Evolutionary conservation across 805 yeast genomes (phyloP).

Genomic region (Isabelozyma heimii): DNA sequence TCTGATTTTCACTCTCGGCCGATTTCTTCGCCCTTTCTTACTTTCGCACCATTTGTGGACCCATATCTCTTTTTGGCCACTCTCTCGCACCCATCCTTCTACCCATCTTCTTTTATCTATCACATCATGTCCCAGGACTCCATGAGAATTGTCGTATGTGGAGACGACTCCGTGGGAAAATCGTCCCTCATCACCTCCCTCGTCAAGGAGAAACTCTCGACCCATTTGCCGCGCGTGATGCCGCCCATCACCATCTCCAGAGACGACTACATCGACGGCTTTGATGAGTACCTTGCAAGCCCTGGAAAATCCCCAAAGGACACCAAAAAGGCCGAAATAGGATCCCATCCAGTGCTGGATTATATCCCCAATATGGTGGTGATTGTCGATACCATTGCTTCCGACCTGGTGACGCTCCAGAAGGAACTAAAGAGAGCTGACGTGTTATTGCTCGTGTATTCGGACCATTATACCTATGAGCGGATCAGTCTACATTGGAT

Average conservation of each 20-base stretch:
- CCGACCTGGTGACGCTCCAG: conserved; percentile 60
- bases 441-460: conserved; percentile 91
- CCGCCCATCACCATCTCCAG: conserved; percentile 83
- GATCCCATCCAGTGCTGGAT: conserved; percentile 15
- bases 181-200: conserved; percentile 76
- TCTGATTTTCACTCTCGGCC: too few species aligned
- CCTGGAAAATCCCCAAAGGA: conserved; percentile 1
- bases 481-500: conserved; percentile 92
- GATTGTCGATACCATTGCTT: conserved; percentile 75
- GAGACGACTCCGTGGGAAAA: conserved; percentile 91
- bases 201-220: conserved; percentile 76
- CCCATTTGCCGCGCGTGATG: conserved; percentile 71
- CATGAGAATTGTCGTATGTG: conserved; percentile 85
- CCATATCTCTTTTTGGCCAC: too few species aligned
- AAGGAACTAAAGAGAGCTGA: conserved; percentile 79
- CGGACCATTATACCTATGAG: conserved; percentile 93
- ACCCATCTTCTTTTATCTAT: too few species aligned
- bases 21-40: too few species aligned
- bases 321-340: background rate
- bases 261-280: conserved; percentile 51
- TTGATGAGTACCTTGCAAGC: conserved; percentile 12
- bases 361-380: conserved; percentile 53
- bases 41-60: too few species aligned
- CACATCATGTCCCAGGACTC: conserved; percentile 36
- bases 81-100: too few species aligned